phyloP scores from a whole-genome alignment of 2,329 filamentous ascomycete genomes.

The Biscogniauxia mediterranea region DNA sequence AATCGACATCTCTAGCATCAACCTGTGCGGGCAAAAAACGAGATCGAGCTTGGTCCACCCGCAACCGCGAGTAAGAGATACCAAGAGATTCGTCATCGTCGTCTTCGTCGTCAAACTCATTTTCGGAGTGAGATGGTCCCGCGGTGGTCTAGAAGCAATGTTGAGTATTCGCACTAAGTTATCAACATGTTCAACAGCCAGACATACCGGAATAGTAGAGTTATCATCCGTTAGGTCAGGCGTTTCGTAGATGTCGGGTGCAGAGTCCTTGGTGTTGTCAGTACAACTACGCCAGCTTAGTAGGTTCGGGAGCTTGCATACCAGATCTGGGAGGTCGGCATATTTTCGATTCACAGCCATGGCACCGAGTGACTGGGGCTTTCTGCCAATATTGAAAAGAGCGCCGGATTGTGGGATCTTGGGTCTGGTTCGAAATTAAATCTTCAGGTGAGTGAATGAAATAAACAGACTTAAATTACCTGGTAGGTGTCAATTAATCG shows the following conservation, averaged over 20 bases:
- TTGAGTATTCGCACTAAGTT: constrained; percentile 14
- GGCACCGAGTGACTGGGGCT: constrained; percentile 7
- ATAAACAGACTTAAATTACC: not conserved
- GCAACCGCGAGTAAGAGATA: constrained; percentile 75
- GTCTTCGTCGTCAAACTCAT: constrained; percentile 60
- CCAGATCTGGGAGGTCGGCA: constrained; percentile 75
- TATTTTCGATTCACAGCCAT: constrained; percentile 83
- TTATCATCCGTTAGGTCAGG: constrained; percentile 88
- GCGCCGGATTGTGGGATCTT: not conserved
- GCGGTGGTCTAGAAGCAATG: constrained; percentile 48
- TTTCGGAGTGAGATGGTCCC: constrained; percentile 56
- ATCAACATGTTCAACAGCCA: not conserved
- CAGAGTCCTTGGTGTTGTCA: constrained; percentile 65
- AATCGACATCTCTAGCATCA: constrained; percentile 77
- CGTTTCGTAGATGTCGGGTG: constrained; percentile 95
- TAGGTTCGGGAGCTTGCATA: constrained; percentile 36
- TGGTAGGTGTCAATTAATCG: not conserved
- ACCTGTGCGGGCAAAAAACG: constrained; percentile 75
- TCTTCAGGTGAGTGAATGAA: not conserved
- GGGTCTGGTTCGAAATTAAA: not conserved
- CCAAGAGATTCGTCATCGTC: constrained; percentile 60
- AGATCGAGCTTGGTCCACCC: constrained; percentile 74
- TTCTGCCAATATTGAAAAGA: not conserved
- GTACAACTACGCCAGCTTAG: constrained; percentile 7
- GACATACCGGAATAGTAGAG: constrained; percentile 74